Base-by-base conservation (phyloP, 495 filamentous ascomycete species). In the Daldinia childiae region DNA sequence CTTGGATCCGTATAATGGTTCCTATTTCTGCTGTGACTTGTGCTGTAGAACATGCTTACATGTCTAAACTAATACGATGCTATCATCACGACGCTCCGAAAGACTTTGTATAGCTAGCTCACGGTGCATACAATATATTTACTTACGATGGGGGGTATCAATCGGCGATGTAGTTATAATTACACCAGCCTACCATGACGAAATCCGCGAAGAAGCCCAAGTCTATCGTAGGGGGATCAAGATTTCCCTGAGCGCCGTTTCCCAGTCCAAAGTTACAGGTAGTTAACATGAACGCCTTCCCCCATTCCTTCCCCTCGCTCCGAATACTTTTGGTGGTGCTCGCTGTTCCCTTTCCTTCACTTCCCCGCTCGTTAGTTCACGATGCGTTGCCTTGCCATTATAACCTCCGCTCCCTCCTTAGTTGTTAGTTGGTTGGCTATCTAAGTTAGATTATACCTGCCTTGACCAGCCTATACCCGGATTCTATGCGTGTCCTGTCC, bases 141-240 rank as follows among this genome's bases (percentile, higher is more conserved):
- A 65, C 15, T 54, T 30, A 54, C 24, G 12, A 32, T 51, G 34
- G 64, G 64, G 56, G 64, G 54, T 66, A 64, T 64, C 63, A 65
- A 58, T 65, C 24, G 30, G 62, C 45, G 54, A 41, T 56, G 38
- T 58, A 65, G 52, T 57, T 26, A 58, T 39, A 41, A 34, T 58
- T 58, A 58, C 30, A 39, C 55, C 34, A 8, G 55, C 32, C 55
- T 39, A 58, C 32, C 32, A 54, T 38, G 52, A 62, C 27, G 29
- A 58, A 58, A 67, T 72, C 69, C 63, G 69, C 38, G 69, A 64
- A 69, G 66, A 64, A 64, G 41, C 59, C 52, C 24, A 66, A 54
- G 34, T 71, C 68, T 66, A 72, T 52, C 69, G 26, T 54, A 54
- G 14, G 50, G 12, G 19, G 24, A 27, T 21, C 50, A 6, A 6